These are phyloP conservation scores for Lentinula sp. DNA, from an alignment of 768 basidiomycete genomes.

Conservation along the genomic window DNA sequence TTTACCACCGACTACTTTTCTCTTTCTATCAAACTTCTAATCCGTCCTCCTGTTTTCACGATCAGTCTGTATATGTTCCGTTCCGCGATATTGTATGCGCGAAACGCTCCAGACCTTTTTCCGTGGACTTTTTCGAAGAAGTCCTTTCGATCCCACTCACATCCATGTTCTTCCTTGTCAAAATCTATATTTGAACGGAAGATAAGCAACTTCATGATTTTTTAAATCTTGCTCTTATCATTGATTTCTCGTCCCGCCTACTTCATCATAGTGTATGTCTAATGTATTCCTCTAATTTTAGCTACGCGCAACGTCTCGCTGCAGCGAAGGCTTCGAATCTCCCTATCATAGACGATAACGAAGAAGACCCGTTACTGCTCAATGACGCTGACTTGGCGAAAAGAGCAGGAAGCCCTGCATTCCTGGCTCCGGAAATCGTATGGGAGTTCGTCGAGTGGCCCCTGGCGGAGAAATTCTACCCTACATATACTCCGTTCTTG, in stretches of 20 bases:
- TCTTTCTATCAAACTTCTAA: neutral
- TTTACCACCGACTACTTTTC: neutral
- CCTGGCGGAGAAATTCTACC: conserved; percentile 9
- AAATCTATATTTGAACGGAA: too few relatives aligned
- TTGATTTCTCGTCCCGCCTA: neutral
- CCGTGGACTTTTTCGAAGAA: too few relatives aligned
- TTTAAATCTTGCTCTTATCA: neutral
- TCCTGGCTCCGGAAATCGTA: conserved; percentile 94
- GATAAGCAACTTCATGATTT: too few relatives aligned
- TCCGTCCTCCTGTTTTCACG: neutral
- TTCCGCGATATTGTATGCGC: too few relatives aligned
- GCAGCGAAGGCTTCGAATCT: conserved; percentile 33
- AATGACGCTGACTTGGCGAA: conserved; percentile 86
- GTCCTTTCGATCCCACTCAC: too few relatives aligned
- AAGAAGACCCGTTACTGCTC: conserved; percentile 59
- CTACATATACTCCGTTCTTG: neutral
- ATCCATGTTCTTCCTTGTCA: too few relatives aligned
- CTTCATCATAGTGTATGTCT: neutral
- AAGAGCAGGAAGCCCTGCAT: conserved; percentile 92
- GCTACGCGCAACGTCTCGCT: conserved; percentile 77
- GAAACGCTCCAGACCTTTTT: too few relatives aligned
- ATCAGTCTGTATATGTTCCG: too few relatives aligned
- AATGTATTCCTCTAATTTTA: neutral
- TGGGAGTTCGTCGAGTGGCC: conserved; percentile 47
- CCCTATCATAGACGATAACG: conserved; percentile 21